A percentile compares a stretch with the other conserved stretches of the same genome.
These are phyloP conservation scores for Colletotrichum sp. DNA, from an alignment of 2,329 filamentous ascomycete genomes.

Conservation along the genomic window DNA sequence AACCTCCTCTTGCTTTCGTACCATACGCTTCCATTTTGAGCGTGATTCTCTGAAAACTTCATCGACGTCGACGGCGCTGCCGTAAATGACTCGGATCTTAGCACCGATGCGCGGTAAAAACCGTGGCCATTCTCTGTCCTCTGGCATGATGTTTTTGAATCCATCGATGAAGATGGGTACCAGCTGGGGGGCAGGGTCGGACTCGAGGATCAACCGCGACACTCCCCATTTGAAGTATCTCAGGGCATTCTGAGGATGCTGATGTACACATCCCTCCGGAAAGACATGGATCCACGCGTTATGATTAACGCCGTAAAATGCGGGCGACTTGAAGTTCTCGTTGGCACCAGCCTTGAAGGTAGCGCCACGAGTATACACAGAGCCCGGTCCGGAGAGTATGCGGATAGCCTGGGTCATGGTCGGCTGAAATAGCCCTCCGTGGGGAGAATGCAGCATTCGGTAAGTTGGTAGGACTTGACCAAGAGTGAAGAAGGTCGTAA, in stretches of 20 bases:
- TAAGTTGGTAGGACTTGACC: conserved; percentile 94
- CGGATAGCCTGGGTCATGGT: conserved; percentile 86
- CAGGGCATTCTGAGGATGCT: conserved; percentile 78
- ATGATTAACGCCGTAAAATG: conserved; percentile 71
- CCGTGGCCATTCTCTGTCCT: conserved; percentile 78
- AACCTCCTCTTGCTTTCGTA: conserved; percentile 47
- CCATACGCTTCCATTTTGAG: conserved; percentile 73
- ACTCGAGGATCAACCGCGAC: conserved; percentile 87
- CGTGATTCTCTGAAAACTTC: conserved; percentile 79
- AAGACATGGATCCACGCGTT: conserved; percentile 94
- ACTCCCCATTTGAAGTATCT: conserved; percentile 99
- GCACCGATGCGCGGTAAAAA: conserved; percentile 80
- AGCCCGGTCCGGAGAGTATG: conserved; percentile 67
- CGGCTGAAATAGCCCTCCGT: conserved; percentile 89
- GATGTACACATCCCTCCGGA: conserved; percentile 93
- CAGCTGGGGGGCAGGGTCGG: conserved; percentile 84
- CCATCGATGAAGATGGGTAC: conserved; percentile 96
- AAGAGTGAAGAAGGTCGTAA: conserved; percentile 81
- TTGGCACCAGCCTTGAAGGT: conserved; percentile 58
- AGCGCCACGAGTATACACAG: neutral
- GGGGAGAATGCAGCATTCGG: conserved; percentile 75
- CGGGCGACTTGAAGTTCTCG: conserved; percentile 74
- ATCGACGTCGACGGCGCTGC: conserved; percentile 77
- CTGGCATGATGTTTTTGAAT: conserved; percentile 86
- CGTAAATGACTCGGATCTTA: conserved; percentile 76